These are phyloP conservation scores for Erythrophleum fordii DNA, from an alignment of 306 rosid genomes.

Conservation along the genomic window DNA sequence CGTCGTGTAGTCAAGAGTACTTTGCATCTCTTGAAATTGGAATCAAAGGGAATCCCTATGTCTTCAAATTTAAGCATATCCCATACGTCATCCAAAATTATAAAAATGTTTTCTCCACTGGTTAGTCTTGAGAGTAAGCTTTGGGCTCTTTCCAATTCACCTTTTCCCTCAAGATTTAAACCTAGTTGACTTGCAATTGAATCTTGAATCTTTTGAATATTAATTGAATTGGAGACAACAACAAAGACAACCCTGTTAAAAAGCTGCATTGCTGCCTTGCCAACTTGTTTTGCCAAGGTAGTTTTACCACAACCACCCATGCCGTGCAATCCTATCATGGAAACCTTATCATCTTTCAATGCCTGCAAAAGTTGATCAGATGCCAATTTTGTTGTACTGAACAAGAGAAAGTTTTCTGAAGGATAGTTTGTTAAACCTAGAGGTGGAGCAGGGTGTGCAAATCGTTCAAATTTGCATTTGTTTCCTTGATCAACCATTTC, in stretches of 20 bases:
- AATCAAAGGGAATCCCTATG: too few species aligned
- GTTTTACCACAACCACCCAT: not conserved
- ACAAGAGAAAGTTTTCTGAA: not conserved
- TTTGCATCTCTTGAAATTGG: not conserved
- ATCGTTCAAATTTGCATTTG: not conserved
- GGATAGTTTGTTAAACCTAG: not conserved
- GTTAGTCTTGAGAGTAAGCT: not conserved
- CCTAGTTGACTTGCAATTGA: not conserved
- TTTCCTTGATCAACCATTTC: not conserved
- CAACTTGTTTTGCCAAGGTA: not conserved
- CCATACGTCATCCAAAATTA: constrained; percentile 10
- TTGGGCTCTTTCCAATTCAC: accelerated
- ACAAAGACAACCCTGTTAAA: not conserved
- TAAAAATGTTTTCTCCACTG: not conserved
- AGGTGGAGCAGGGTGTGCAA: not conserved
- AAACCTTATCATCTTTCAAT: not conserved
- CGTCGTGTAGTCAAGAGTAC: not conserved
- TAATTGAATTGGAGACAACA: not conserved
- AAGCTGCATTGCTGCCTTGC: not conserved
- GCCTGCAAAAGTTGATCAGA: not conserved
- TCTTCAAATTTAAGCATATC: not conserved
- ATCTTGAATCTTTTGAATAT: not conserved
- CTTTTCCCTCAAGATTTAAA: too few species aligned
- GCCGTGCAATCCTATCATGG: not conserved
- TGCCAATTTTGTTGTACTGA: not conserved